phyloP scores from a whole-genome alignment of 164 flowering plant genomes.

The Aristolochia californica region DNA sequence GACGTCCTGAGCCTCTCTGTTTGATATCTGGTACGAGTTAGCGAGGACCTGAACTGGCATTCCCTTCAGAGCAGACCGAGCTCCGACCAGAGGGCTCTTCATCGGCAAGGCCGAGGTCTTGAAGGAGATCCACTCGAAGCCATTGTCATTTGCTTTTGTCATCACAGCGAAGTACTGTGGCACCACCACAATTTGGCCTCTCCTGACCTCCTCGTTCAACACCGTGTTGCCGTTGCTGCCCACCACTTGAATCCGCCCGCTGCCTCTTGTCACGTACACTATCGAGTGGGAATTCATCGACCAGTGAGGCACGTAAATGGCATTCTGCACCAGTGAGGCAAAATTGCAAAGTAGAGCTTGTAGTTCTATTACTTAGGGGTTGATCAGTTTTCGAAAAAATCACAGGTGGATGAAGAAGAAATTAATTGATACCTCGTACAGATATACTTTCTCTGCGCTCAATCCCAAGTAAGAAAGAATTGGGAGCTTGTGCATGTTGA shows the following conservation, averaged over 20 bases:
- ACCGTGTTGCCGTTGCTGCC: slow-evolving; percentile 19
- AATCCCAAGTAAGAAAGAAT: slow-evolving; percentile 23
- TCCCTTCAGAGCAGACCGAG: slow-evolving; percentile 26
- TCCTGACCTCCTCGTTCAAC: slow-evolving; percentile 21
- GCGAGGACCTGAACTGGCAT: slow-evolving; percentile 27
- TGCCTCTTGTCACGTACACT: slow-evolving; percentile 25
- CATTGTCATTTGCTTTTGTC: slow-evolving; percentile 18
- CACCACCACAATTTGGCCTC: slow-evolving; percentile 27
- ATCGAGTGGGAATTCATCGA: slow-evolving; percentile 21
- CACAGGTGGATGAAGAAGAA: too few species aligned
- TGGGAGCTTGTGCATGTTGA: slow-evolving; percentile 28
- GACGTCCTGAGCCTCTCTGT: slow-evolving; percentile 22
- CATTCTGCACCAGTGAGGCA: slow-evolving; percentile 19
- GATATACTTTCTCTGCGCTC: slow-evolving; percentile 36
- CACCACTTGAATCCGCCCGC: slow-evolving; percentile 26
- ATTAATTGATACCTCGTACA: slow-evolving; percentile 29
- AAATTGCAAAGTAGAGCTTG: too few species aligned
- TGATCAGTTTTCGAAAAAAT: too few species aligned
- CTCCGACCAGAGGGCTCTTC: slow-evolving; percentile 24
- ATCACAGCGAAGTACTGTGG: slow-evolving; percentile 27
- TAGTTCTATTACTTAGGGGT: too few species aligned
- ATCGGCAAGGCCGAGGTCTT: slow-evolving; percentile 25
- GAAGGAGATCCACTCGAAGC: slow-evolving; percentile 27
- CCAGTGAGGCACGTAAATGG: slow-evolving; percentile 30
- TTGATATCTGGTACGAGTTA: slow-evolving; percentile 21